A percentile compares a stretch with the other conserved stretches of the same genome.
These are phyloP conservation scores for Globisporangium uncinulatum DNA, from an alignment of 352 stramenopile genomes.

Conservation along the genomic window DNA sequence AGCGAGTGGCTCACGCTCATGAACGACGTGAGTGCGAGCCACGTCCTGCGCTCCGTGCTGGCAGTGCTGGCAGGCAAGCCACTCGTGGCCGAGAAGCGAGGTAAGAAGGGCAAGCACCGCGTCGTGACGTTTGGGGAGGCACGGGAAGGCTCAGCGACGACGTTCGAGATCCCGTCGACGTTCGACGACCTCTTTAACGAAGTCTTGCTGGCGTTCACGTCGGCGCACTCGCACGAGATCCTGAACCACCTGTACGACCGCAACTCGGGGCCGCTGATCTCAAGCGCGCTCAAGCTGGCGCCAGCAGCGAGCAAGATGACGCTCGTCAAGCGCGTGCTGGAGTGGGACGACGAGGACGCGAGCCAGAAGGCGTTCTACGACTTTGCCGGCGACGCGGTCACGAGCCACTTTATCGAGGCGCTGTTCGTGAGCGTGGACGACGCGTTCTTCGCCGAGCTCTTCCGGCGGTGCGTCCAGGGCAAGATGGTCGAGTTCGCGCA, in stretches of 20 bases:
- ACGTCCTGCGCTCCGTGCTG: slow-evolving; percentile 73
- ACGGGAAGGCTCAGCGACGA: slow-evolving; percentile 24
- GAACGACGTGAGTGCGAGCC: slow-evolving; percentile 83
- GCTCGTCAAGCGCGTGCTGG: slow-evolving; percentile 56
- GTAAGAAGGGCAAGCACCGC: slow-evolving; percentile 79
- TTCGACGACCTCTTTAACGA: slow-evolving; percentile 62
- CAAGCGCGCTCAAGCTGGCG: slow-evolving; percentile 53
- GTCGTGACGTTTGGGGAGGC: slow-evolving; percentile 54
- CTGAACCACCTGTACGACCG: slow-evolving; percentile 63
- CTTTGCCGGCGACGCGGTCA: slow-evolving; percentile 63
- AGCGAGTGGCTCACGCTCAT: slow-evolving; percentile 80
- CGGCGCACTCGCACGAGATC: slow-evolving; percentile 34
- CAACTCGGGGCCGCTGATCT: slow-evolving; percentile 70
- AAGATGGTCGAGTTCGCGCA: slow-evolving; percentile 66
- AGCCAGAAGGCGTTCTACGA: slow-evolving; percentile 57
- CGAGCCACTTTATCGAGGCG: slow-evolving; percentile 72
- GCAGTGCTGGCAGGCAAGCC: slow-evolving; percentile 58
- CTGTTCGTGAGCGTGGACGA: slow-evolving; percentile 52
- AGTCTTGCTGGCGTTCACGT: slow-evolving; percentile 43
- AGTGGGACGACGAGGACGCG: slow-evolving; percentile 58
- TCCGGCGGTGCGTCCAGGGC: slow-evolving; percentile 49
- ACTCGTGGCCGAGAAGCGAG: slow-evolving; percentile 66
- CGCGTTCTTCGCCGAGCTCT: slow-evolving; percentile 64
- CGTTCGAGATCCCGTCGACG: slow-evolving; percentile 41
- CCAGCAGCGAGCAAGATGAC: slow-evolving; percentile 38